Conservation (phyloP, 768 basidiomycete species). For the Hirschioporus abietinus region DNA sequence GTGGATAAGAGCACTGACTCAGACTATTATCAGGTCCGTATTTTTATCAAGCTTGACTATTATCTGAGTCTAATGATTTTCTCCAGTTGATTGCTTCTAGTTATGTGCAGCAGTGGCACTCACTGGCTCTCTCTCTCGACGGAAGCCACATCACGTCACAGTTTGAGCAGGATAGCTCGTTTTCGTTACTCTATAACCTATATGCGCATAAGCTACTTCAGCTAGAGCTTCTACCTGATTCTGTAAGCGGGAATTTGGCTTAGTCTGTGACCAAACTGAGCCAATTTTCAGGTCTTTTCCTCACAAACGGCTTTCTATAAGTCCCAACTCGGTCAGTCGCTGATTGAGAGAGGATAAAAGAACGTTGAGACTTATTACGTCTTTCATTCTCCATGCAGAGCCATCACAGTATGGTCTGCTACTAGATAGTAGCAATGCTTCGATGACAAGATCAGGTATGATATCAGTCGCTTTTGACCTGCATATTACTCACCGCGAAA, state of each 20-base stretch:
- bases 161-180: neutral
- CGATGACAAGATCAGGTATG: neutral
- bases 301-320: neutral
- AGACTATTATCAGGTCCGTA: constrained; percentile 20
- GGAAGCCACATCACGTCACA: neutral
- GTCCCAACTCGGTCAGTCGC: neutral
- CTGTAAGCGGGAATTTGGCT: neutral
- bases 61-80: neutral
- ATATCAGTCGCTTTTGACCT: too few species aligned
- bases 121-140: neutral
- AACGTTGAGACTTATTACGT: too few species aligned
- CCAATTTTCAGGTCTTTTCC: neutral
- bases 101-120: neutral
- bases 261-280: neutral
- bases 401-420: neutral
- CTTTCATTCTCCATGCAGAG: neutral
- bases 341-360: neutral
- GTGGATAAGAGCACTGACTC: constrained; percentile 16
- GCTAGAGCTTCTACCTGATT: neutral
- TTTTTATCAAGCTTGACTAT: neutral
- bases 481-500: too few species aligned
- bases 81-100: neutral
- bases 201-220: neutral
- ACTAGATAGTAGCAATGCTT: neutral
- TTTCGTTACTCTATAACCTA: neutral